Evolutionary conservation across 2,329 filamentous ascomycete genomes (phyloP), one percentile per base, ranked within the genome.

Genomic region (Aplosporella prunicola): DNA sequence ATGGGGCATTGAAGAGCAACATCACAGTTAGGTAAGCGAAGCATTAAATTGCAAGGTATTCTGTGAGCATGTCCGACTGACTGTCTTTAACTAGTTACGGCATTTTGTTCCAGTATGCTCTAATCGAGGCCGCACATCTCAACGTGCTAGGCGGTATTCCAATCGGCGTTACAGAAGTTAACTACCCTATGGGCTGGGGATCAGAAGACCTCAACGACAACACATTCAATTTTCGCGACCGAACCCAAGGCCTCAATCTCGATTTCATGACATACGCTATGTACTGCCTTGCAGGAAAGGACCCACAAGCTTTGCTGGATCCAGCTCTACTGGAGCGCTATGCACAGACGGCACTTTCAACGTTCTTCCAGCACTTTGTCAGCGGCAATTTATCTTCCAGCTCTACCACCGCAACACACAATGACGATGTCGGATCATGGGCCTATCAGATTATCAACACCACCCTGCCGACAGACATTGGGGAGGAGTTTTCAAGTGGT

Each of bases 241-340:
- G 22, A 6, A 25, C 40, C 3, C 17, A 39, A 8, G 52, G 53
- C 1, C 33, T 51, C 2, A 53, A 55, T 35, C 48, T 53, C 49
- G 51, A 57, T 25, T 44, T 56, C 9, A 55, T 57, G 52, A 47
- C 46, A 8, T 50, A 56, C 14, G 26, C 44, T 4, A 57, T 55
- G 52, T 57, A 51, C 30, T 28, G 28, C 2, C 38, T 52, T 10
- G 48, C 44, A 3, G 30, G 36, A 0, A 51, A 50, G 17, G 32
- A 56, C 16, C 23, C 46, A 1, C n/a, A 37, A 8, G 47, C 46
- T 0, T 36, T 58, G 0, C 41, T 48, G 3, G 15, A 49, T 11
- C 2, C 11, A 14, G 17, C 26, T 4, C 35, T 9, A 6, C 44
- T 28, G 28, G 4, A 38, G 1, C 7, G 1, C 0, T 41, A 47